Conservation (phyloP, 1,139 yeast species). For the Blastobotrys arbuscula region DNA sequence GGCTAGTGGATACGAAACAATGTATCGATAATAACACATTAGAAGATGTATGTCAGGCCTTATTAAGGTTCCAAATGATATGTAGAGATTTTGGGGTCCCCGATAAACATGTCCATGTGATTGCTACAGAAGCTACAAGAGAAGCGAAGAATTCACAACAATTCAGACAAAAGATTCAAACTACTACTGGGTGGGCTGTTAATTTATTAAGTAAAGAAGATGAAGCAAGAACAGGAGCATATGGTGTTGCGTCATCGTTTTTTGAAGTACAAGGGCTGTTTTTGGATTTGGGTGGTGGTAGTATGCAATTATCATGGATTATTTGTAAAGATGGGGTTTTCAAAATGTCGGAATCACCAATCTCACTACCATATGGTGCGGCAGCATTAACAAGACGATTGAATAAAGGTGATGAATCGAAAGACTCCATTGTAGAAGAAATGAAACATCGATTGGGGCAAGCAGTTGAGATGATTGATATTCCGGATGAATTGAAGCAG, state of each 20-base stretch:
- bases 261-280: constrained; percentile 55
- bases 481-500: constrained; percentile 25
- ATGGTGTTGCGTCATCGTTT: constrained; percentile 65
- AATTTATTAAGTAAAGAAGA: constrained; percentile 50
- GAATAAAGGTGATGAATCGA: constrained; percentile 38
- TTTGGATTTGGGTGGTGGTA: constrained; percentile 65
- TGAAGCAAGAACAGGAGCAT: constrained; percentile 59
- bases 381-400: constrained; percentile 54
- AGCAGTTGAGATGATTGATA: constrained; percentile 43
- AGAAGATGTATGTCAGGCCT: constrained; percentile 50
- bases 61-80: constrained; percentile 55
- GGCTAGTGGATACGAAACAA: constrained; percentile 12
- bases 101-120: constrained; percentile 50
- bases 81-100: constrained; percentile 66
- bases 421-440: constrained; percentile 22
- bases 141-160: constrained; percentile 56
- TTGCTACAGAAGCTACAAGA: constrained; percentile 63
- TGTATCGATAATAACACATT: constrained; percentile 54
- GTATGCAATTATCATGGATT: constrained; percentile 61
- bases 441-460: constrained; percentile 34
- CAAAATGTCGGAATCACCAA: constrained; percentile 48
- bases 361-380: constrained; percentile 62
- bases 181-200: constrained; percentile 58
- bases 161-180: constrained; percentile 46
- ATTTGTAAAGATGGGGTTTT: constrained; percentile 48